Conservation (phyloP, 176 grass and related monocot genomes). For the Themeda triandra region DNA sequence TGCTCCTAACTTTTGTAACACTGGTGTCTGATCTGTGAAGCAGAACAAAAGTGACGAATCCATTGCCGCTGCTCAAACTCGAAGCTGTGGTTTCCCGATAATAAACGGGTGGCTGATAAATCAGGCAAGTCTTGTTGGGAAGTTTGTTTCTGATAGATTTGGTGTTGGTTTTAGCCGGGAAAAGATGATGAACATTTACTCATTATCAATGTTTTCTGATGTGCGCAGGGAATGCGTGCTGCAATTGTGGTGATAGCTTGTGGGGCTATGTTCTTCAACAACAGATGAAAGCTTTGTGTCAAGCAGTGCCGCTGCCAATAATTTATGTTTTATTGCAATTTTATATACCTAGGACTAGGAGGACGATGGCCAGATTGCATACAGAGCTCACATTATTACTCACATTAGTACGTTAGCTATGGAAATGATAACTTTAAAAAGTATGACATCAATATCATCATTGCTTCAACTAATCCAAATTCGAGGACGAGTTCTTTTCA, state of each 20-base stretch:
- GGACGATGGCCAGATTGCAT: neutral
- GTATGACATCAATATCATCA: no score
- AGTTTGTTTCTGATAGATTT: neutral
- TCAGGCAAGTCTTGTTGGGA: slow-evolving; percentile 15
- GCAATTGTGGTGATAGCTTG: slow-evolving; percentile 44
- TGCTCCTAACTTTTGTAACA: neutral
- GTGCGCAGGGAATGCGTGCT: slow-evolving; percentile 40
- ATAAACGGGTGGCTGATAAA: slow-evolving; percentile 35
- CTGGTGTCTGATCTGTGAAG: neutral
- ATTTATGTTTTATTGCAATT: neutral
- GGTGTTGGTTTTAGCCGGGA: neutral
- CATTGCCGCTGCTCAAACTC: neutral
- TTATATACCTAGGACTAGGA: neutral
- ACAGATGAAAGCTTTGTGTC: slow-evolving; percentile 5
- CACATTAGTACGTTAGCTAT: neutral
- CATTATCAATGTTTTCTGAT: neutral
- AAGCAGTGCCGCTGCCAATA: neutral
- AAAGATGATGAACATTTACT: neutral
- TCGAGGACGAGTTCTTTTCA: no score
- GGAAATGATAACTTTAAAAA: no score
- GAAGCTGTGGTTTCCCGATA: neutral
- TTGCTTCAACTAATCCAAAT: no score
- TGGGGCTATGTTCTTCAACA: slow-evolving; percentile 38
- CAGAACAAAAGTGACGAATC: neutral
- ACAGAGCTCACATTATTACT: neutral